phyloP scores from a whole-genome alignment of 1,284 basidiomycete genomes.

The Austroboletus niveus region DNA sequence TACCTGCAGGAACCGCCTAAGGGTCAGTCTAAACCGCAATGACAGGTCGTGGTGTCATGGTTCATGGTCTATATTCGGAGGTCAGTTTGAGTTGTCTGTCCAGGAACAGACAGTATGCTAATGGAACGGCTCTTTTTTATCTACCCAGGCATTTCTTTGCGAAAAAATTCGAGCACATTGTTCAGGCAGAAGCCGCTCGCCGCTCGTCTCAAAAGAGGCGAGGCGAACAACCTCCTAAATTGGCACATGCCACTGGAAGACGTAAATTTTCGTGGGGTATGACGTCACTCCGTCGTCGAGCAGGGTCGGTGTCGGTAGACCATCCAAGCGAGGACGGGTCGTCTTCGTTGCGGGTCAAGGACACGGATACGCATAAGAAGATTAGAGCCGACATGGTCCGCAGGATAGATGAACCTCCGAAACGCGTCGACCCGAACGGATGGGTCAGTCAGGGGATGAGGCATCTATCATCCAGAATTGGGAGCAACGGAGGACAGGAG shows the following conservation, averaged over 20 bases:
- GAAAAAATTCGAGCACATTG: conserved; percentile 66
- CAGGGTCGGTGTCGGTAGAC: conserved; percentile 22
- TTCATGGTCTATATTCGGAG: conserved; percentile 67
- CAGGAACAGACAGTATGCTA: not conserved
- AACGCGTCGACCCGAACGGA: conserved; percentile 82
- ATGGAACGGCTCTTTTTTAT: not conserved
- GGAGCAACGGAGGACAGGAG: conserved; percentile 2
- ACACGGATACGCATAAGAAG: conserved; percentile 29
- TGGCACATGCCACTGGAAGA: conserved; percentile 20
- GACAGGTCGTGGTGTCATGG: conserved; percentile 67
- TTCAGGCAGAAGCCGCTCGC: conserved; percentile 48
- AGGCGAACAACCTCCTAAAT: conserved; percentile 5
- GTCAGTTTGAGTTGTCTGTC: conserved; percentile 36
- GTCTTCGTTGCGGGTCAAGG: conserved; percentile 18
- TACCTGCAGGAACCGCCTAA: not conserved
- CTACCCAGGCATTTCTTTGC: conserved; percentile 68
- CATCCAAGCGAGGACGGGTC: conserved; percentile 18
- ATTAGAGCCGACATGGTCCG: conserved; percentile 85
- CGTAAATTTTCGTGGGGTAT: conserved; percentile 33
- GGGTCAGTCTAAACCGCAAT: not conserved
- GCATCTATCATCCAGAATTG: conserved; percentile 12
- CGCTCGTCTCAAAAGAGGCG: conserved; percentile 14
- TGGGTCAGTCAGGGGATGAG: conserved; percentile 51
- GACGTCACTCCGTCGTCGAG: conserved; percentile 31
- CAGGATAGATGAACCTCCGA: conserved; percentile 75